Conservation (phyloP, 768 basidiomycete species). For the Tricholoma furcatifolium region DNA sequence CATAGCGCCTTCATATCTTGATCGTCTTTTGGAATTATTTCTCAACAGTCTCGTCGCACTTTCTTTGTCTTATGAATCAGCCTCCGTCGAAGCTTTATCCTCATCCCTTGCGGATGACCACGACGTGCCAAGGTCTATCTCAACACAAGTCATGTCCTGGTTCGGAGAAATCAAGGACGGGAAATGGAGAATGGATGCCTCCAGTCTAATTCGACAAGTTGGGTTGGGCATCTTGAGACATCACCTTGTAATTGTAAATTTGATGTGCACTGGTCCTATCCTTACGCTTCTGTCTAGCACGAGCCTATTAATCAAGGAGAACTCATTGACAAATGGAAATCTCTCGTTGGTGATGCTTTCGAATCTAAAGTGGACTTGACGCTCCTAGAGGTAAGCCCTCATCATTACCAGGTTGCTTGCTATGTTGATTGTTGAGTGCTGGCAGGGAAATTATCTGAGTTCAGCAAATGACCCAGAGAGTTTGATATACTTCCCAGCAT, state of each 20-base stretch:
- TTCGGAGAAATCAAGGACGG: slow-evolving; percentile 64
- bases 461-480: slow-evolving; percentile 33
- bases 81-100: slow-evolving; percentile 57
- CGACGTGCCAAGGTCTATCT: slow-evolving; percentile 61
- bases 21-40: slow-evolving; percentile 69
- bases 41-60: slow-evolving; percentile 73
- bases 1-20: slow-evolving; percentile 65
- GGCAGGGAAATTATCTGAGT: slow-evolving; percentile 75
- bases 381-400: slow-evolving; percentile 61
- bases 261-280: not conserved
- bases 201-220: slow-evolving; percentile 65
- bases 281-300: slow-evolving; percentile 38
- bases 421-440: not conserved
- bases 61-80: slow-evolving; percentile 49
- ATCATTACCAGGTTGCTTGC: not conserved
- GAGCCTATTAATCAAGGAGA: slow-evolving; percentile 53
- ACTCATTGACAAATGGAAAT: slow-evolving; percentile 70
- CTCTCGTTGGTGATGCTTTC: slow-evolving; percentile 77
- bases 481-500: slow-evolving; percentile 75
- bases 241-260: slow-evolving; percentile 43
- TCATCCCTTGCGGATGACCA: slow-evolving; percentile 68
- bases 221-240: slow-evolving; percentile 73
- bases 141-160: slow-evolving; percentile 75
- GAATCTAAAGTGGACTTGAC: slow-evolving; percentile 56
- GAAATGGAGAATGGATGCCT: slow-evolving; percentile 66